Evolutionary conservation across 352 stramenopile species (phyloP).

Genomic region (Bremia lactucae): DNA sequence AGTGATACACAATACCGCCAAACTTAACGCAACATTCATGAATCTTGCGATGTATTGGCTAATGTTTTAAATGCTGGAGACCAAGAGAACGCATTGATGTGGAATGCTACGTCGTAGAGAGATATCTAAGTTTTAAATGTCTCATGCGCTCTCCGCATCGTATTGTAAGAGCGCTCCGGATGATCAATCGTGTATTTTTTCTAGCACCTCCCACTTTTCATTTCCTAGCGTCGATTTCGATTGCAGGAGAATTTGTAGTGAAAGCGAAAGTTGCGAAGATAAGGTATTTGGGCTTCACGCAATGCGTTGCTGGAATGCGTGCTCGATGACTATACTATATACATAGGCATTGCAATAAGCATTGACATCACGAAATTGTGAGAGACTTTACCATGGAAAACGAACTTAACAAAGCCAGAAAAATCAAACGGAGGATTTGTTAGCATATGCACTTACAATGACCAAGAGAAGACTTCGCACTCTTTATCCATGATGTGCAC

Average conservation of each 20-base stretch:
- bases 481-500: too few species aligned
- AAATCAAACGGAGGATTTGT: too few species aligned
- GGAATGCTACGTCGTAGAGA: conserved; percentile 25
- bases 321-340: conserved; percentile 48
- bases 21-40: conserved; percentile 66
- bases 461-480: too few species aligned
- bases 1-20: conserved; percentile 63
- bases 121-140: not conserved
- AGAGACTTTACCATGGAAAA: not conserved
- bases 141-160: conserved; percentile 29
- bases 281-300: conserved; percentile 81
- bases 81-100: conserved; percentile 60
- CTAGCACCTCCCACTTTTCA: conserved; percentile 58
- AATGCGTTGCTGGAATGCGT: conserved; percentile 67
- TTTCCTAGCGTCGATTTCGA: conserved; percentile 67
- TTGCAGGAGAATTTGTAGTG: conserved; percentile 84
- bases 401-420: too few species aligned
- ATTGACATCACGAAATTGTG: not conserved
- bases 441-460: too few species aligned
- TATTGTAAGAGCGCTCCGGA: conserved; percentile 48
- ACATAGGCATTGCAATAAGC: not conserved
- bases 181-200: conserved; percentile 67
- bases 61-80: conserved; percentile 75
- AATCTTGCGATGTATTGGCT: conserved; percentile 69
- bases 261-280: conserved; percentile 85